Evolutionary conservation across 129 eudicot genomes (phyloP).

Genomic region (Arctium minus): DNA sequence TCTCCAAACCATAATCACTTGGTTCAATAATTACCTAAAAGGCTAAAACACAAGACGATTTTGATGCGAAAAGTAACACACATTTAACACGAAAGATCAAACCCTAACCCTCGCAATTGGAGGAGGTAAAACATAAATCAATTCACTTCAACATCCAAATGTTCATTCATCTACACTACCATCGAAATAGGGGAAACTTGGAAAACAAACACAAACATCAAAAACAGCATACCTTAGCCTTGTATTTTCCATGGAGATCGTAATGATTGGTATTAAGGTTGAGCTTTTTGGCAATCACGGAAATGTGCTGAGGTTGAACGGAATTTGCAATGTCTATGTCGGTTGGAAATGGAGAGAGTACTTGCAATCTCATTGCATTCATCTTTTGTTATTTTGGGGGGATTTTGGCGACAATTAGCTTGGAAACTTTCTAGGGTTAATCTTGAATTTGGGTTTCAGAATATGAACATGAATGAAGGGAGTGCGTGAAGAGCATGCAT

Average conservation of each 20-base stretch:
- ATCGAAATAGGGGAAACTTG: neutral
- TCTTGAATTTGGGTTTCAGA: neutral
- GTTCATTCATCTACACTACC: neutral
- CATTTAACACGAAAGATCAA: neutral
- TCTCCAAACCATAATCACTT: neutral
- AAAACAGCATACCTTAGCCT: slow-evolving; percentile 67
- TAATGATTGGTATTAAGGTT: slow-evolving; percentile 58
- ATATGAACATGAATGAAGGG: slow-evolving; percentile 1
- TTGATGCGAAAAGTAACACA: neutral
- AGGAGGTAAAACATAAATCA: neutral
- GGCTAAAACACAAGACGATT: neutral
- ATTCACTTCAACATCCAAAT: slow-evolving; percentile 1
- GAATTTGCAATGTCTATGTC: slow-evolving; percentile 95
- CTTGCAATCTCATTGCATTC: slow-evolving; percentile 55
- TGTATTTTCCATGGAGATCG: slow-evolving; percentile 95
- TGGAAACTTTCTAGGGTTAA: neutral
- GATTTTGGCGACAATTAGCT: neutral
- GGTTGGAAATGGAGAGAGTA: slow-evolving; percentile 83
- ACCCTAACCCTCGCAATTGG: neutral
- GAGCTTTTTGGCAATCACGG: slow-evolving; percentile 70
- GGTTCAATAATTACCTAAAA: neutral
- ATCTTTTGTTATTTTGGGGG: slow-evolving; percentile 15
- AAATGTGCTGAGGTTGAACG: slow-evolving; percentile 73
- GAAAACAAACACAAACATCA: neutral
- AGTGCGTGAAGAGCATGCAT: slow-evolving; percentile 35